Base-by-base conservation (phyloP, 805 yeast genomes). In the Ogataea sp. region DNA sequence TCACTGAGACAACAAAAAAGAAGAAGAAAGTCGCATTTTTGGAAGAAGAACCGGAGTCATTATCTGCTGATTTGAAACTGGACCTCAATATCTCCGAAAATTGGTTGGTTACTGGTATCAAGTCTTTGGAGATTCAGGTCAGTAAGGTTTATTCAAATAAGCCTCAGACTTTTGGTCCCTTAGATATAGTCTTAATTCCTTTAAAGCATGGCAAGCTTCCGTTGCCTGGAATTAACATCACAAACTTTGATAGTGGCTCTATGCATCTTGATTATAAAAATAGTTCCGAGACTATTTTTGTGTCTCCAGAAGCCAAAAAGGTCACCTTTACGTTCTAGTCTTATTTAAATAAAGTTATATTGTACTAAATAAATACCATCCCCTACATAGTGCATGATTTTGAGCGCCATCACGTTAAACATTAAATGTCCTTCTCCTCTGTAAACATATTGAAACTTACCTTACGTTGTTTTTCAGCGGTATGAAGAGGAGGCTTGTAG, bases 31-130 rank as follows among this genome's bases (percentile, higher is more conserved):
- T 47, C 2, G 36, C 45, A 24, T 39, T 41, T 16, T 40, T 41
- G n/a, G 46, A 45, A 7, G 41, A 36, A 14, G n/a, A 42, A 18
- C 46, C 52, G 13, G 40, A 32, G n/a, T 36, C 31, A 9, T 35
- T 53, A 21, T 34, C 41, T 11, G 43, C 40, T 27, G 36, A 11
- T 17, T 10, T 61, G 20, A 50, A 48, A 14, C 31, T 63, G 8
- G 56, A 46, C 17, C 41, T 59, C n/a, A 25, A 42, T 21, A 56
- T 56, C 14, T 42, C 40, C 44, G 96, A 87, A 20, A 72, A 69
- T 38, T 90, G 97, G 97, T 54, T 87, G 3, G 62, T 88, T 4
- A 77, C 86, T 6, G 97, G 97, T 0, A 67, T 73, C 44, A 77
- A 76, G 43, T 68, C 66, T 41, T 75, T 76, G 34, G 54, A 64